These are phyloP conservation scores for Diaporthe eres DNA, from an alignment of 2,329 filamentous ascomycete genomes.

Conservation along the genomic window DNA sequence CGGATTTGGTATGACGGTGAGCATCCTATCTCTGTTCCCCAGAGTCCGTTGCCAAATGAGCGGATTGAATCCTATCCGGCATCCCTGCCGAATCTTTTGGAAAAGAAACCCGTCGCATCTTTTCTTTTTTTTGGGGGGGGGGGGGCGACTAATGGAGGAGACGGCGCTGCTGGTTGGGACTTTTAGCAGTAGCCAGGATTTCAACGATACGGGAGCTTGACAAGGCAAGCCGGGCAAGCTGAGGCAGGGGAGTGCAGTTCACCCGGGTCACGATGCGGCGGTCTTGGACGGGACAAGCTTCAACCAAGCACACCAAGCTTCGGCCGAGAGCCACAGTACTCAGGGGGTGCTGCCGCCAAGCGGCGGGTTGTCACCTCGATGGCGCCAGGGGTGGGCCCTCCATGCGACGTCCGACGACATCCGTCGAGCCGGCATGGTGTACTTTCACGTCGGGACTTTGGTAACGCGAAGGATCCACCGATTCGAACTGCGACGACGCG, in stretches of 20 bases:
- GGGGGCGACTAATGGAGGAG: background rate
- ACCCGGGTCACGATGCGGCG: background rate
- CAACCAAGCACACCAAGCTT: background rate
- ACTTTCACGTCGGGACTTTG: background rate
- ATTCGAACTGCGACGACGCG: background rate
- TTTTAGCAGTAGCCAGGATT: background rate
- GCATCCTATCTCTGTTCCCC: background rate
- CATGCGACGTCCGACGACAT: background rate
- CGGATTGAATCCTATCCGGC: background rate
- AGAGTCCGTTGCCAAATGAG: constrained; percentile 18
- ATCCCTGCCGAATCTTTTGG: background rate
- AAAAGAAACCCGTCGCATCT: background rate
- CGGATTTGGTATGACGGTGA: background rate
- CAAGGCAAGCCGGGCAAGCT: background rate
- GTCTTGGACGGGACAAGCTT: background rate
- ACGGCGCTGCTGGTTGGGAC: background rate
- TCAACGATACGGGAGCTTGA: background rate
- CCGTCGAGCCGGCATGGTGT: background rate
- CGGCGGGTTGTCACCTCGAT: background rate
- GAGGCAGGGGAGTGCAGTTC: background rate
- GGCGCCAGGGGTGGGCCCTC: background rate
- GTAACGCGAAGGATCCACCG: background rate
- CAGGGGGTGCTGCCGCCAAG: background rate
- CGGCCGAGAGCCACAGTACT: background rate
- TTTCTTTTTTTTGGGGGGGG: background rate